Evolutionary conservation across 2,329 filamentous ascomycete species (phyloP).

Genomic region (Myrmaecium sp.): DNA sequence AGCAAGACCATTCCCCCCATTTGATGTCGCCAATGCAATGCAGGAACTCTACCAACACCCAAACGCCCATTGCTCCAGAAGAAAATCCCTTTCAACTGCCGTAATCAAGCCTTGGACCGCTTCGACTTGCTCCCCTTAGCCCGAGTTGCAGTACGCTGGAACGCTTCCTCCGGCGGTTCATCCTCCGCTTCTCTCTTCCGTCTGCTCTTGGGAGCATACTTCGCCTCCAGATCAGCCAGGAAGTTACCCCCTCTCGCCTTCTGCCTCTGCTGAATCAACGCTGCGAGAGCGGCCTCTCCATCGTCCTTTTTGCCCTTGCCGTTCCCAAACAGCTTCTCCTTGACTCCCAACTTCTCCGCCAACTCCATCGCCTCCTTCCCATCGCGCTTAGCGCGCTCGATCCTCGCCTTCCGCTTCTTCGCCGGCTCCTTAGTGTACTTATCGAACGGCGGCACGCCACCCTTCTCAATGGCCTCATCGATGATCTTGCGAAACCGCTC

Average conservation of each 20-base stretch:
- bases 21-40: too few species aligned
- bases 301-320: conserved; percentile 12
- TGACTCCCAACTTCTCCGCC: conserved; percentile 57
- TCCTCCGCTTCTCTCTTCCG: conserved; percentile 32
- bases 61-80: too few species aligned
- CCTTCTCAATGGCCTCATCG: conserved; percentile 56
- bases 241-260: conserved; percentile 18
- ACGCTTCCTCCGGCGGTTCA: conserved; percentile 47
- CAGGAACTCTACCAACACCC: too few species aligned
- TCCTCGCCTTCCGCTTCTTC: conserved; percentile 40
- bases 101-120: too few species aligned
- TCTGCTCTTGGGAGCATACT: conserved; percentile 19
- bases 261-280: conserved; percentile 19
- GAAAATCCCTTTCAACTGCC: too few species aligned
- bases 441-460: conserved; percentile 48
- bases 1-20: too few species aligned
- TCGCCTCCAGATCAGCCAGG: conserved; percentile 17
- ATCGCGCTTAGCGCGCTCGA: conserved; percentile 48
- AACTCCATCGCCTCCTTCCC: conserved; percentile 49
- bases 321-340: conserved; percentile 47
- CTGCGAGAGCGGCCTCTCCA: conserved; percentile 20
- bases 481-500: conserved; percentile 69
- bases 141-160: conserved; percentile 19
- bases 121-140: conserved; percentile 10
- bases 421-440: conserved; percentile 46